phyloP scores from a whole-genome alignment of 2,329 filamentous ascomycete species.

The Apiospora pterosperma region DNA sequence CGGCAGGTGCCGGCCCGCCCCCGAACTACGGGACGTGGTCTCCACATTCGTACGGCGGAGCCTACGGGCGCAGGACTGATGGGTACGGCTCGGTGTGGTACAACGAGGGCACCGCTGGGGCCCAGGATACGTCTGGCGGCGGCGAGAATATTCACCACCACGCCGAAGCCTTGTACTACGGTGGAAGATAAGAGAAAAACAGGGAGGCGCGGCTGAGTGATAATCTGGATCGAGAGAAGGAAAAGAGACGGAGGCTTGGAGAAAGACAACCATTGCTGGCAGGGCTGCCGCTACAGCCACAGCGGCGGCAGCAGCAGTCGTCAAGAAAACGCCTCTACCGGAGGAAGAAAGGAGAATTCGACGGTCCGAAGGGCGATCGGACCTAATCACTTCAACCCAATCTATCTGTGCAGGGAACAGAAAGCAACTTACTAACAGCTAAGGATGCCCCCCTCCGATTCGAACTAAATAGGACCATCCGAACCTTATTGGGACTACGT shows the following conservation, averaged over 20 bases:
- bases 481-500: neutral
- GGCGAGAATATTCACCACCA: slow-evolving; percentile 1
- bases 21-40: slow-evolving; percentile 39
- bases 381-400: neutral
- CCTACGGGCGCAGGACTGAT: slow-evolving; percentile 21
- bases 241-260: neutral
- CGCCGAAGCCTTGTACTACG: slow-evolving; percentile 1
- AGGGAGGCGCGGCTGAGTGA: neutral
- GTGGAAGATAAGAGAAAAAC: neutral
- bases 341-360: neutral
- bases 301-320: neutral
- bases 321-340: neutral
- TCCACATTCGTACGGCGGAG: slow-evolving; percentile 35
- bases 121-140: slow-evolving; percentile 10
- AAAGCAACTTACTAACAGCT: neutral
- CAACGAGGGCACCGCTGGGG: slow-evolving; percentile 25
- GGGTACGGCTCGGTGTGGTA: slow-evolving; percentile 30
- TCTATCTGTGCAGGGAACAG: neutral
- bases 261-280: neutral
- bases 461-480: neutral
- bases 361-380: neutral
- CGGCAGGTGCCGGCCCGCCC: slow-evolving; percentile 34
- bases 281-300: neutral
- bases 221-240: neutral
- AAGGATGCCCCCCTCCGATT: neutral